Conservation (phyloP, 805 yeast genomes). For the Scheffersomyces stipitis region DNA sequence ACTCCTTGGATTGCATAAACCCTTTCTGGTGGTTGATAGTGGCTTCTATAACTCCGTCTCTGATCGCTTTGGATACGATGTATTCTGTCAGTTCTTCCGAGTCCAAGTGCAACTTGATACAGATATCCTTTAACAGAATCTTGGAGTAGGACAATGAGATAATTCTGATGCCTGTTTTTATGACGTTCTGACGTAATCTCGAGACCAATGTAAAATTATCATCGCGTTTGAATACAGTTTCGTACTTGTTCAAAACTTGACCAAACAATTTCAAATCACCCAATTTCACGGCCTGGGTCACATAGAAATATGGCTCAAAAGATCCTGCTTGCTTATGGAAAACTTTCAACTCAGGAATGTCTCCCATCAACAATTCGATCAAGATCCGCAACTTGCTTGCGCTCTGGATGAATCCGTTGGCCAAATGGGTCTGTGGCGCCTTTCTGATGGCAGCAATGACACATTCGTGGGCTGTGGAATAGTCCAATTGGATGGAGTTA, state of each 20-base stretch:
- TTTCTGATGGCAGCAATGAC: conserved; percentile 94
- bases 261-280: conserved; percentile 88
- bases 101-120: conserved; percentile 87
- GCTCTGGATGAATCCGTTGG: conserved; percentile 84
- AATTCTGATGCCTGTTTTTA: conserved; percentile 94
- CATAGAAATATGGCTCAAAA: conserved; percentile 78
- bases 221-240: conserved; percentile 64
- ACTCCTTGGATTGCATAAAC: conserved; percentile 85
- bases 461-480: conserved; percentile 85
- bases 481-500: conserved; percentile 88
- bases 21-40: conserved; percentile 87
- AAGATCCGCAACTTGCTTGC: conserved; percentile 86
- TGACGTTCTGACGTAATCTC: conserved; percentile 92
- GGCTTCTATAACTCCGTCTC: conserved; percentile 97
- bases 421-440: conserved; percentile 85
- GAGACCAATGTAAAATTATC: conserved; percentile 81
- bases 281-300: conserved; percentile 85
- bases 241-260: conserved; percentile 64
- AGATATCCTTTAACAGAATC: conserved; percentile 89
- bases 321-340: conserved; percentile 62
- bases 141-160: conserved; percentile 87
- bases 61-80: conserved; percentile 92
- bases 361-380: conserved; percentile 93
- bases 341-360: conserved; percentile 83
- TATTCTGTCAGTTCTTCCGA: conserved; percentile 96